Percentiles rank a stretch among this genome's conserved stretches.
These are phyloP conservation scores for Beauveria sp. DNA, from an alignment of 2,329 filamentous ascomycete genomes.

Conservation along the genomic window DNA sequence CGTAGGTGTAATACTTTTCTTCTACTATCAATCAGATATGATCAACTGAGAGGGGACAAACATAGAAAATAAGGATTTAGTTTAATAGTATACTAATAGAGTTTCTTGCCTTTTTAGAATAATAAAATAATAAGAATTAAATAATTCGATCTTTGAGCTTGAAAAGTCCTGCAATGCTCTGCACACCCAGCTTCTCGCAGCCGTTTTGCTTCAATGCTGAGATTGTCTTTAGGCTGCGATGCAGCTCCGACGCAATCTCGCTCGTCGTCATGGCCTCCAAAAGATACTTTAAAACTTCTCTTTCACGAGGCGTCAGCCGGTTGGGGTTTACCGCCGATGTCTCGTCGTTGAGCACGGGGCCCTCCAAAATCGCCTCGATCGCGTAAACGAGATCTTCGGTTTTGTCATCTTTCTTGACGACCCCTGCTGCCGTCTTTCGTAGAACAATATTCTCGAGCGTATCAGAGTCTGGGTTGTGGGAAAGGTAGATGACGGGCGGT, in stretches of 20 bases:
- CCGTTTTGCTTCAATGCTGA: slow-evolving; percentile 4
- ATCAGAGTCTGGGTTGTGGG: neutral
- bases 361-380: neutral
- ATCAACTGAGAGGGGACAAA: too few species aligned
- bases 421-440: neutral
- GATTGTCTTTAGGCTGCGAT: neutral
- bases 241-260: slow-evolving; percentile 3
- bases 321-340: neutral
- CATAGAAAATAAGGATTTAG: too few species aligned
- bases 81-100: too few species aligned
- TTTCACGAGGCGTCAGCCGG: neutral
- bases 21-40: too few species aligned
- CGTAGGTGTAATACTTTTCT: too few species aligned
- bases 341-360: neutral
- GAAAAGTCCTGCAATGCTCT: slow-evolving; percentile 1
- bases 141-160: slow-evolving; percentile 6
- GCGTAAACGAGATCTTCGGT: neutral
- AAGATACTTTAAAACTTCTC: neutral
- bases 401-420: neutral
- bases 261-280: slow-evolving; percentile 3
- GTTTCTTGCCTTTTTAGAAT: too few species aligned
- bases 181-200: slow-evolving; percentile 5
- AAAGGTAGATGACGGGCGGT: neutral
- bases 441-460: slow-evolving; percentile 2
- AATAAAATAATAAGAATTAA: neutral